These are phyloP conservation scores for Peniophora sp. DNA, from an alignment of 1,284 basidiomycete species.

Conservation along the genomic window DNA sequence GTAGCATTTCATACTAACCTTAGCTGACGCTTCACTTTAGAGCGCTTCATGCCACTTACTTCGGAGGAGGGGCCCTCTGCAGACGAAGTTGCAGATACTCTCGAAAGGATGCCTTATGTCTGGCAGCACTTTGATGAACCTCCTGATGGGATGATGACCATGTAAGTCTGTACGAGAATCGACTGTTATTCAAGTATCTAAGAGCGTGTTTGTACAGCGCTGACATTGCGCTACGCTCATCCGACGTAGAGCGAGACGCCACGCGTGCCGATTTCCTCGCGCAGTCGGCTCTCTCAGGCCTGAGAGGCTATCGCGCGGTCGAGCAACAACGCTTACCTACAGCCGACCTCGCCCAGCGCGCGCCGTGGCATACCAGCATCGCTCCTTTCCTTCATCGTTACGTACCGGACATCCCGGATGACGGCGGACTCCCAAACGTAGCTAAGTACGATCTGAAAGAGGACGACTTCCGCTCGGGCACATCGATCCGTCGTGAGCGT, in stretches of 20 bases:
- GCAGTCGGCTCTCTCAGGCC: constrained; percentile 38
- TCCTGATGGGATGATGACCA: constrained; percentile 48
- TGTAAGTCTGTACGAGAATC: constrained; percentile 26
- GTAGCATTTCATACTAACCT: neutral
- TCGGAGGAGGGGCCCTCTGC: constrained; percentile 16
- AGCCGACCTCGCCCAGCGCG: constrained; percentile 27
- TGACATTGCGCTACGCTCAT: constrained; percentile 50
- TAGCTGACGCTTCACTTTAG: neutral
- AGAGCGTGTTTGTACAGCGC: constrained; percentile 31
- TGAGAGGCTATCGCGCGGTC: constrained; percentile 44
- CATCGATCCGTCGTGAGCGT: constrained; percentile 37
- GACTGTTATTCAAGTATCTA: neutral
- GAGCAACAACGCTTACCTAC: constrained; percentile 36
- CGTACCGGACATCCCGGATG: constrained; percentile 27
- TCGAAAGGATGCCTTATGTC: constrained; percentile 45
- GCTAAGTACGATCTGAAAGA: constrained; percentile 32
- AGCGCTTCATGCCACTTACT: constrained; percentile 23
- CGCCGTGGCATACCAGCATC: constrained; percentile 49
- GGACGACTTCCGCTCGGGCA: constrained; percentile 27
- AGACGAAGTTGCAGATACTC: constrained; percentile 26
- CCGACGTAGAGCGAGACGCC: constrained; percentile 32
- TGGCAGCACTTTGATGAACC: constrained; percentile 43
- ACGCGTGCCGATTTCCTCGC: constrained; percentile 52
- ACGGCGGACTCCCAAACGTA: constrained; percentile 20
- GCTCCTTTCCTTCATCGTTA: constrained; percentile 33